Evolutionary conservation across 1,284 basidiomycete genomes (phyloP), one percentile per base, ranked within the genome.

Genomic region (Porogramme epimiltina): DNA sequence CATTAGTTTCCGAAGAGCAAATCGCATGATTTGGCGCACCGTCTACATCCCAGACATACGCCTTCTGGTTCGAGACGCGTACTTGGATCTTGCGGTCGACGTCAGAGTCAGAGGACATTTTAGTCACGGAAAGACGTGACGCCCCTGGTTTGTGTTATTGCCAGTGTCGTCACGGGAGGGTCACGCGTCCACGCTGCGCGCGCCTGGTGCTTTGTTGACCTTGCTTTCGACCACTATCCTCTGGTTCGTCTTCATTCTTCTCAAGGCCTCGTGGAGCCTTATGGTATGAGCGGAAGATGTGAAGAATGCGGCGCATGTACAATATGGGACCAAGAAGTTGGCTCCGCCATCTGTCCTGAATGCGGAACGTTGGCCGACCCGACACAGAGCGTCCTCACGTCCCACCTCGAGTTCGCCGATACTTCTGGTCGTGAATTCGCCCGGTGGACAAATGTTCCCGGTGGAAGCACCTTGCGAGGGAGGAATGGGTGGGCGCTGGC

Each of bases 41-140:
- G 55, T 90, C 79, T 46, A 90, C 78, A 61, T 89, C 81, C 90
- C 90, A 93, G 22, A 92, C 79, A 61, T 84, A 90, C 0, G 82
- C 90, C 52, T 76, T 82, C 45, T 85, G 76, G 62, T 89, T 87
- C 10, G 87, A 84, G 24, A 93, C 74, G 47, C 82, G 78, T 19
- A 93, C 68, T 34, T 51, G 56, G 10, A 64, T 58, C 45, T 55
- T 57, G 39, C 38, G 49, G 24, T 57, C 58, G 50, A 19, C 13
- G 50, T 57, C 42, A 15, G 54, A 57, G 55, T 60, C 58, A 60
- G 47, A 55, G 45, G 51, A 44, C 58, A 60, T 60, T 11, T 24
- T 55, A 42, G 38, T 2, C 5, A 18, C 15, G 39, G n/a, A n/a
- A n/a, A n/a, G n/a, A n/a, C n/a, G n/a, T 47, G 37, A 49, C 52